A percentile compares a stretch with the other conserved stretches of the same genome.
Conservation (phyloP, 768 basidiomycete species). For the Paxillus involutus region DNA sequence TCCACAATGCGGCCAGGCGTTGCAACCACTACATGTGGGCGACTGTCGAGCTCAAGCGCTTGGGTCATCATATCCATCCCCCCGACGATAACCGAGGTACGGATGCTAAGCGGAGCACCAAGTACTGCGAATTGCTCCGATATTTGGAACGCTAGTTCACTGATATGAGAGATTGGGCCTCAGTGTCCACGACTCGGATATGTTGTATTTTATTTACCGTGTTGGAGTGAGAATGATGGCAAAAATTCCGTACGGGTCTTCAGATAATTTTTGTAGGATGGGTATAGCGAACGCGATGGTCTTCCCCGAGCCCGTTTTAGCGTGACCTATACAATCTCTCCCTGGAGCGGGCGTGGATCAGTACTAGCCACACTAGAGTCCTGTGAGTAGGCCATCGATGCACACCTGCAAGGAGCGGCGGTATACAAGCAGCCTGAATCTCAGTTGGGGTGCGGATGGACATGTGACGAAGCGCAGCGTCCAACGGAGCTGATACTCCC, state of each 20-base stretch:
- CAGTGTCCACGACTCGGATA: background rate
- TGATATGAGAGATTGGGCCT: slow-evolving; percentile 29
- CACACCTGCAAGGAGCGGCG: slow-evolving; percentile 75
- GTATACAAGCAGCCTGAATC: slow-evolving; percentile 89
- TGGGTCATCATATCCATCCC: slow-evolving; percentile 99
- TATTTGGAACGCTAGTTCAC: slow-evolving; percentile 97
- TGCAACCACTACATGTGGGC: slow-evolving; percentile 92
- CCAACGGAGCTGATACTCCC: slow-evolving; percentile 59
- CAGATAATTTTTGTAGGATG: slow-evolving; percentile 83
- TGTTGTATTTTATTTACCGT: slow-evolving; percentile 49
- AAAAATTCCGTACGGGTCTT: slow-evolving; percentile 93
- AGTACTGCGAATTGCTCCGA: slow-evolving; percentile 94
- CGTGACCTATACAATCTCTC: slow-evolving; percentile 94
- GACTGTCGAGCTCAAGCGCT: slow-evolving; percentile 78
- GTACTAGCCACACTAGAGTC: background rate
- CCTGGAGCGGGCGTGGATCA: slow-evolving; percentile 45
- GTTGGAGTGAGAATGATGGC: slow-evolving; percentile 94
- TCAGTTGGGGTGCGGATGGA: slow-evolving; percentile 84
- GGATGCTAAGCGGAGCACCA: slow-evolving; percentile 76
- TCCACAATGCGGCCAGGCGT: slow-evolving; percentile 96
- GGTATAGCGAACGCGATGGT: slow-evolving; percentile 97
- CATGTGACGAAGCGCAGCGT: slow-evolving; percentile 71
- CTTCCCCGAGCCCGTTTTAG: slow-evolving; percentile 97
- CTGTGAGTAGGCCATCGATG: background rate
- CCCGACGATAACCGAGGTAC: slow-evolving; percentile 89